Percentiles rank a stretch among this genome's conserved stretches.
Evolutionary conservation across 108 stramenopile genomes (phyloP).

Genomic region (Pseudonitzschia delicatissima): DNA sequence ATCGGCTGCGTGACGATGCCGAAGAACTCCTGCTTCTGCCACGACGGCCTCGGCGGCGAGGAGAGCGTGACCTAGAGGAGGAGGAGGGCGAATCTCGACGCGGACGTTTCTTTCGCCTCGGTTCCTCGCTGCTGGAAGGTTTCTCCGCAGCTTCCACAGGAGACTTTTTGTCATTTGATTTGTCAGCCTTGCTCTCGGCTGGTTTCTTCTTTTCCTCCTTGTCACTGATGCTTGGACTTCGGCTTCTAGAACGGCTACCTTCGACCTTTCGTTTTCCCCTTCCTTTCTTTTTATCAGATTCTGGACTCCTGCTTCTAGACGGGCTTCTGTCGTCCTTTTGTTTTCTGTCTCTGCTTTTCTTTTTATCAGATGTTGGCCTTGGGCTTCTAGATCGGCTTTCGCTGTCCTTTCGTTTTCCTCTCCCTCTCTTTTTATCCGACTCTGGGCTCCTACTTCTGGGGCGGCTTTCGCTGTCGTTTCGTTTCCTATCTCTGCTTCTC

Average conservation of each 20-base stretch:
- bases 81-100: not conserved
- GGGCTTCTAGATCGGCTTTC: not conserved
- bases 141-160: not conserved
- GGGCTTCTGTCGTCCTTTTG: not conserved
- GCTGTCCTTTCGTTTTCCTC: not conserved
- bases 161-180: too few relatives aligned
- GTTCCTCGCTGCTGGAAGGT: not conserved
- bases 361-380: not conserved
- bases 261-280: not conserved
- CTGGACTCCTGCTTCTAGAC: not conserved
- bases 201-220: not conserved
- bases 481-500: slow-evolving; percentile 14
- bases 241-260: not conserved
- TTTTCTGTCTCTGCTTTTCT: not conserved
- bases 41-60: not conserved
- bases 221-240: not conserved
- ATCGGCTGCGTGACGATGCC: slow-evolving; percentile 7
- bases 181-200: not conserved
- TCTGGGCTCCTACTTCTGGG: not conserved
- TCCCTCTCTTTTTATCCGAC: not conserved
- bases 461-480: slow-evolving; percentile 1
- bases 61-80: slow-evolving; percentile 16
- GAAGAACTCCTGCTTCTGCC: slow-evolving; percentile 6
- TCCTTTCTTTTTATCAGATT: not conserved
- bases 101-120: not conserved